phyloP scores from a whole-genome alignment of 345 rosid genomes.

The Kandelia obovata region DNA sequence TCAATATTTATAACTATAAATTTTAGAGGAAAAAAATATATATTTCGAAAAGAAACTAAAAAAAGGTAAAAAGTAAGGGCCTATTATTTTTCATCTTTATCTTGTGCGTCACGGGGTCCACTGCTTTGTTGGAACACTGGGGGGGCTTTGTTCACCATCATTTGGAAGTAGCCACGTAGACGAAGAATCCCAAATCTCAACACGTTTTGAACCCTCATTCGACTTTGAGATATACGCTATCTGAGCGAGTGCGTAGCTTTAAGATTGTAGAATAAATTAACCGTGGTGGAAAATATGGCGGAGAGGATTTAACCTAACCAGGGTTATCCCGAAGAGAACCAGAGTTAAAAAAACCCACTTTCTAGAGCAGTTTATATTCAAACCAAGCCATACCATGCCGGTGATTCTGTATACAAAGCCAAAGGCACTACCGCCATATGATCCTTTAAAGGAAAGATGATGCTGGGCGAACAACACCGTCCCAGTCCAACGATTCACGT shows the following conservation, averaged over 20 bases:
- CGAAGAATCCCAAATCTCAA: too few relatives aligned
- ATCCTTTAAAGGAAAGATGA: slow-evolving; percentile 32
- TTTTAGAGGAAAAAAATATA: too few relatives aligned
- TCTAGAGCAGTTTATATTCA: slow-evolving; percentile 40
- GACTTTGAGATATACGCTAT: neutral
- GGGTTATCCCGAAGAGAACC: slow-evolving; percentile 35
- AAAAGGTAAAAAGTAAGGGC: neutral
- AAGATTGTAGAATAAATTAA: slow-evolving; percentile 17
- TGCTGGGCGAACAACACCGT: slow-evolving; percentile 67
- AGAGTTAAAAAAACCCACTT: slow-evolving; percentile 26
- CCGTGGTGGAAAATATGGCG: slow-evolving; percentile 32
- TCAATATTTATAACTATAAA: too few relatives aligned
- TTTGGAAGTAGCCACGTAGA: neutral
- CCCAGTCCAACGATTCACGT: slow-evolving; percentile 47
- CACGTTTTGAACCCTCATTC: slow-evolving; percentile 6
- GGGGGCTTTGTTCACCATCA: slow-evolving; percentile 7
- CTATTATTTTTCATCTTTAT: slow-evolving; percentile 15
- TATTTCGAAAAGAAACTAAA: neutral
- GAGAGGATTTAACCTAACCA: slow-evolving; percentile 32
- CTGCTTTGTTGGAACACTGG: slow-evolving; percentile 35
- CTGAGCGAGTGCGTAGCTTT: neutral
- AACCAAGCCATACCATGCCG: slow-evolving; percentile 33
- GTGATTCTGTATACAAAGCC: slow-evolving; percentile 25
- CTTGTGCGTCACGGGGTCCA: slow-evolving; percentile 26
- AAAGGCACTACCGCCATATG: neutral